Evolutionary conservation across 495 filamentous ascomycete genomes (phyloP), one percentile per base, ranked within the genome.

Genomic region (Hypoxylon rickii): DNA sequence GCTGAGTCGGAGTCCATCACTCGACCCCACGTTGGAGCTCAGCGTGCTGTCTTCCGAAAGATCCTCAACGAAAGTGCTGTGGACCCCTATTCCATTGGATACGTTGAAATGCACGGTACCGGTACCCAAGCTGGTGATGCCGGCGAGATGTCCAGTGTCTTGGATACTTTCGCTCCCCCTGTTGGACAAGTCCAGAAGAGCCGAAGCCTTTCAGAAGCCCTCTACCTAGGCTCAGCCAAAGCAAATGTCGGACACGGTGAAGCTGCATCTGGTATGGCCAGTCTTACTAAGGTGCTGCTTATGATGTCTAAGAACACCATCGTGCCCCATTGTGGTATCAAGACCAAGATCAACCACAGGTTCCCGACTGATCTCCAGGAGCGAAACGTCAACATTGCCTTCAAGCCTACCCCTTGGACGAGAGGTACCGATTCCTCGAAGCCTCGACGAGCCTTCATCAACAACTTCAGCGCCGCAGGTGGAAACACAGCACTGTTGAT

Each of bases 221-320:
- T 18, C 44, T 73, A 8, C 62, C 63, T 83, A 15, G 79, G 77
- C 2, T 75, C 78, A 0, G 62, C 77, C 0, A 83, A 82, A 46
- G 66, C 69, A 0, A 79, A 79, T 40, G 69, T 80, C 13, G 77
- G 80, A 1, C 80, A 83, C 54, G 39, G 68, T 12, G 80, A 82
- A 57, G 77, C 68, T 3, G 67, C 73, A 0, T 66, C 68, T 32
- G 79, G 80, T 0, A 52, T 83, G 19, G 60, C 75, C 0, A 70
- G 67, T 5, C 43, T 83, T 0, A 73, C 45, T 21, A 95, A 95
- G 69, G 78, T 87, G 1, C 55, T 92, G 33, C 69, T 91, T 61
- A 91, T 92, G 86, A 72, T 93, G 75, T 72, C 82, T 61, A 83
- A 89, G 60, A 83, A 80, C 64, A 78, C 74, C 44, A 90, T 93